These are phyloP conservation scores for Penicillium desertorum DNA, from an alignment of 495 filamentous ascomycete genomes.

Conservation along the genomic window DNA sequence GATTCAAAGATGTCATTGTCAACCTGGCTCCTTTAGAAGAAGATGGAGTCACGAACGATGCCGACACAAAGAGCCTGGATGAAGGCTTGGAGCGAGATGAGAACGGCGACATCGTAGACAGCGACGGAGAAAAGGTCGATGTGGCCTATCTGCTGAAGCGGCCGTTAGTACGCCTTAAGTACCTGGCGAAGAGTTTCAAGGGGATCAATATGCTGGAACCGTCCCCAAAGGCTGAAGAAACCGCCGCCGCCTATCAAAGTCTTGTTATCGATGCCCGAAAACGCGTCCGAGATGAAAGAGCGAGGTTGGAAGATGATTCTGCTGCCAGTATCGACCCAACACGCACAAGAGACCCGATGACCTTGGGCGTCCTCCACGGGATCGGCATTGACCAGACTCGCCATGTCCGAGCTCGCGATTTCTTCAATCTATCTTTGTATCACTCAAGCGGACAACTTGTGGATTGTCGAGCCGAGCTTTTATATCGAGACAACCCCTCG, in stretches of 20 bases:
- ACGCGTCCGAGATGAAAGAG: slow-evolving; percentile 79
- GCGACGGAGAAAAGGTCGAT: slow-evolving; percentile 85
- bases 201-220: slow-evolving; percentile 44
- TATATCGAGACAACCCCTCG: slow-evolving; percentile 73
- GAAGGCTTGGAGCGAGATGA: slow-evolving; percentile 73
- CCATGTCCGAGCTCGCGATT: slow-evolving; percentile 82
- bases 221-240: slow-evolving; percentile 56
- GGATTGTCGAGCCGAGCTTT: slow-evolving; percentile 83
- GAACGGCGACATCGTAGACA: slow-evolving; percentile 73
- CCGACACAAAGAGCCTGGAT: slow-evolving; percentile 57
- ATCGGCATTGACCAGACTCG: slow-evolving; percentile 70
- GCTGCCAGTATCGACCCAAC: slow-evolving; percentile 80
- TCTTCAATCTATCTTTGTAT: slow-evolving; percentile 78
- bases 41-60: slow-evolving; percentile 43
- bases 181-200: slow-evolving; percentile 73
- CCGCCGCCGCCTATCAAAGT: slow-evolving; percentile 61
- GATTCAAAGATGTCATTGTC: slow-evolving; percentile 93
- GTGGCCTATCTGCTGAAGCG: slow-evolving; percentile 91
- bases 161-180: slow-evolving; percentile 84
- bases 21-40: slow-evolving; percentile 77
- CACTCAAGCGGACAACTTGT: slow-evolving; percentile 90
- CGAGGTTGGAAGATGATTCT: slow-evolving; percentile 85
- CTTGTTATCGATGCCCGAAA: slow-evolving; percentile 74
- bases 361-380: slow-evolving; percentile 63
- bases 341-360: slow-evolving; percentile 73